Percentiles rank a stretch among this genome's conserved stretches.
phyloP scores from a whole-genome alignment of 2,329 filamentous ascomycete genomes.

The Diaporthe citriasiana region DNA sequence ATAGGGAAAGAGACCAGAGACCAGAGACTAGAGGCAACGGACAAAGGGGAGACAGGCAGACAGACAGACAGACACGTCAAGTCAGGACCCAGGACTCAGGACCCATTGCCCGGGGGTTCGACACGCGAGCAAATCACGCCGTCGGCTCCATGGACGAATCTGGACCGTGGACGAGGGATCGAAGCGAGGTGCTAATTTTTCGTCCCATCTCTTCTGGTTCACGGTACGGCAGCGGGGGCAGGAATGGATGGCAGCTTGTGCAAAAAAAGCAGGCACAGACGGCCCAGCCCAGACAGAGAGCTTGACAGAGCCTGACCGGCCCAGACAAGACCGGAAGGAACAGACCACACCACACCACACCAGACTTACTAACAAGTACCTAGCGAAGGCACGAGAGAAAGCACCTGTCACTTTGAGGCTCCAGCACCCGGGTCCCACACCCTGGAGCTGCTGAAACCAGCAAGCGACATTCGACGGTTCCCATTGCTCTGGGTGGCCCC shows the following conservation, averaged over 20 bases:
- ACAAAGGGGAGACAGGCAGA: not conserved
- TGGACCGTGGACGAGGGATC: conserved; percentile 20
- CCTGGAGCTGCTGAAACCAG: conserved; percentile 37
- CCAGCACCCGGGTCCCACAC: conserved; percentile 12
- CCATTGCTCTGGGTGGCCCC: conserved; percentile 31
- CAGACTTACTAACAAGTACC: no score
- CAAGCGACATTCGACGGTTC: conserved; percentile 37
- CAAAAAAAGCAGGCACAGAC: not conserved
- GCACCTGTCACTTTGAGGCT: conserved; percentile 32
- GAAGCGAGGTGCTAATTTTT: conserved; percentile 33
- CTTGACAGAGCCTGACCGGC: not conserved
- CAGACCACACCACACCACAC: not conserved
- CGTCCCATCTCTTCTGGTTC: conserved; percentile 18
- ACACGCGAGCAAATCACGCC: conserved; percentile 34
- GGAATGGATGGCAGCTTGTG: not conserved
- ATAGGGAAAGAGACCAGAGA: not conserved
- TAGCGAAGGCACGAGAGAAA: not conserved
- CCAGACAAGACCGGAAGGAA: no score
- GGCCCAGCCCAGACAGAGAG: not conserved
- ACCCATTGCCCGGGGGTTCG: conserved; percentile 8
- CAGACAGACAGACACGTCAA: conserved; percentile 5
- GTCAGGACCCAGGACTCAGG: conserved; percentile 5
- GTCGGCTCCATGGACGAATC: conserved; percentile 12
- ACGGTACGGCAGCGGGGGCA: not conserved
- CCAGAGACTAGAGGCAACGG: not conserved